Evolutionary conservation across 1,139 yeast genomes (phyloP), one percentile per base, ranked within the genome.

Genomic region (Protomyces arabidopsidicola): DNA sequence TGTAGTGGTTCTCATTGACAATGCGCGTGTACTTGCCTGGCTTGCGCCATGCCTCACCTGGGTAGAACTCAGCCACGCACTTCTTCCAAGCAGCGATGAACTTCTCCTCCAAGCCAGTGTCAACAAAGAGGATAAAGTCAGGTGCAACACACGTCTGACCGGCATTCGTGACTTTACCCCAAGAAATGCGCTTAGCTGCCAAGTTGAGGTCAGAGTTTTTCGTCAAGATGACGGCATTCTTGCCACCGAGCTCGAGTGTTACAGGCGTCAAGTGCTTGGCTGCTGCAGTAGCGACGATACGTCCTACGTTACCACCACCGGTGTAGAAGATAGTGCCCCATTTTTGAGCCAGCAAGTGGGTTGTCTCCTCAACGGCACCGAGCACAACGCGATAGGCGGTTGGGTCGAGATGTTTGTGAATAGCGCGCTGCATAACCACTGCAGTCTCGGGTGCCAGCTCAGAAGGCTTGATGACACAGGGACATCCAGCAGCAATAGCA

Each of bases 121-220:
- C 51, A 5, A 54, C 90, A 24, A 86, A 86, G 60, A 90, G 72
- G 8, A 87, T 77, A 71, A 90, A 91, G 75, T 91, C 98, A 9
- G 90, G 87, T 10, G 93, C 91, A 75, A 86, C 84, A 77, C 93
- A 87, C 64, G 87, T 90, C 77, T 87, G 91, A 76, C 95, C 95
- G 67, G 89, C 83, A 80, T 87, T 87, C 80, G 80, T 84, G 81
- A 81, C 83, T 69, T 84, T 84, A 74, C 86, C 87, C 62, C 78
- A 69, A 60, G 82, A 75, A 69, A 83, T 77, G 71, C 81, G 77
- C 69, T 79, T 77, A 62, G 87, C 82, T 62, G 90, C 82, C 70
- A 74, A 72, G 56, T 80, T 80, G 67, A 86, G 69, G 70, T 86
- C 80, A 66, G 88, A 88, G 73, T 86, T 90, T 70, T 83, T 78